Evolutionary conservation across 352 stramenopile genomes (phyloP), one percentile per base, ranked within the genome.

Genomic region (Pythium phragmitis): DNA sequence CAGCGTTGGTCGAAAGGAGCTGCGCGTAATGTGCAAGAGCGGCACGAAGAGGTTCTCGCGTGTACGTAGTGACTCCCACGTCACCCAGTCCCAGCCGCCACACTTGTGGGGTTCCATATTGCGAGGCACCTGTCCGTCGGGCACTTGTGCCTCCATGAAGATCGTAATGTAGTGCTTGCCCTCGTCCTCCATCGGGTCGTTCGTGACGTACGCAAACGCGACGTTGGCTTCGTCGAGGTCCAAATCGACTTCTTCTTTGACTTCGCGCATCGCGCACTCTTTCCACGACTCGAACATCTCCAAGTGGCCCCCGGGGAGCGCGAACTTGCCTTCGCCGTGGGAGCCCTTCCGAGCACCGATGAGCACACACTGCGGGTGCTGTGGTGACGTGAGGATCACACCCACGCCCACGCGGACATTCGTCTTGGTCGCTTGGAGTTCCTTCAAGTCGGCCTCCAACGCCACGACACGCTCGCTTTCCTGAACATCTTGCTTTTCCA

Each of bases 41-140:
- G 85, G 83, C 57, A 87, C 71, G 59, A 94, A 94, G 60, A 94
- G 78, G 67, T 91, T 82, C 36, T 87, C 78, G n/a, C 70, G 69
- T 37, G 69, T 41, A 30, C 75, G 68, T 56, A 94, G 65, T 7
- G 73, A 69, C n/a, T 63, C 45, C 78, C 79, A 94, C 3, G 66
- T 59, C 57, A 85, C 63, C 83, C 85, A 94, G 45, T 61, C 60
- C 85, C 85, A 94, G 50, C 83, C 83, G 45, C 87, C 82, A 64
- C 86, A 94, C 68, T 94, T 94, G 76, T 87, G 57, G 1, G 84
- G 83, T 71, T 94, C 86, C 83, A 92, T 93, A 71, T 91, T 90
- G 46, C 67, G 66, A 33, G 82, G 65, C 30, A 68, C 71, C 60
- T 92, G 81, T 34, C 66, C 64, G 28, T 73, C 59, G n/a, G 70